phyloP scores from a whole-genome alignment of 108 stramenopile genomes.

The Chaetoceros muelleri region DNA sequence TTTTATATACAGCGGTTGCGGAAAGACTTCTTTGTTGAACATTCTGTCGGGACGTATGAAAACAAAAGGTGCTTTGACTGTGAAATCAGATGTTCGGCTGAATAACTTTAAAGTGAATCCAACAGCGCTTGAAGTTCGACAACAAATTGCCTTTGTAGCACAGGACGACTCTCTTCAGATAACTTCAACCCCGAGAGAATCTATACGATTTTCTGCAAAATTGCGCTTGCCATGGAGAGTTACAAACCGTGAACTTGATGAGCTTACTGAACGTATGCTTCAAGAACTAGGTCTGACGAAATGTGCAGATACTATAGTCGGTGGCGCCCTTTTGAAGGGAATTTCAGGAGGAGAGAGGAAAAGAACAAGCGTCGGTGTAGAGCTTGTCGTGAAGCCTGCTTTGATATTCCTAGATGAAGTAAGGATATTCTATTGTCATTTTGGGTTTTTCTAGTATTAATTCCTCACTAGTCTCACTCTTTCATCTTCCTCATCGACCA shows the following conservation, averaged over 20 bases:
- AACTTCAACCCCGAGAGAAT: constrained; percentile 78
- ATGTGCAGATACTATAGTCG: constrained; percentile 62
- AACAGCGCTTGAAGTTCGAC: constrained; percentile 42
- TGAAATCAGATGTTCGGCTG: constrained; percentile 50
- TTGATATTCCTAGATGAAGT: constrained; percentile 57
- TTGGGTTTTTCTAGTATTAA: constrained; percentile 7
- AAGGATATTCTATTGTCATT: not conserved
- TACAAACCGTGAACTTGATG: constrained; percentile 40
- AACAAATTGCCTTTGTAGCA: constrained; percentile 77
- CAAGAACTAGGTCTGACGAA: constrained; percentile 51
- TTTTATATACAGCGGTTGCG: too few relatives aligned
- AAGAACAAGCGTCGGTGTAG: constrained; percentile 61
- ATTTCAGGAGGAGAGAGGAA: constrained; percentile 73
- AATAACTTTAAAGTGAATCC: constrained; percentile 58
- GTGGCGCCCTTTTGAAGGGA: constrained; percentile 56
- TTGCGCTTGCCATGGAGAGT: constrained; percentile 52
- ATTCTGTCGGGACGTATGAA: constrained; percentile 57
- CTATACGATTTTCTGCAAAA: constrained; percentile 70
- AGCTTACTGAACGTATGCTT: constrained; percentile 61
- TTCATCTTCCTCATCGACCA: not conserved
- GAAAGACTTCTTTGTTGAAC: constrained; percentile 78
- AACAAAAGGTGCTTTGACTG: constrained; percentile 20
- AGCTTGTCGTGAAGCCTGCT: constrained; percentile 59
- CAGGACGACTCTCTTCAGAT: constrained; percentile 77
- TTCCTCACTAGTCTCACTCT: not conserved